Percentiles rank a stretch among this genome's conserved stretches.
Evolutionary conservation across 805 yeast species (phyloP).

Genomic region (Jamesozyma lodderae): DNA sequence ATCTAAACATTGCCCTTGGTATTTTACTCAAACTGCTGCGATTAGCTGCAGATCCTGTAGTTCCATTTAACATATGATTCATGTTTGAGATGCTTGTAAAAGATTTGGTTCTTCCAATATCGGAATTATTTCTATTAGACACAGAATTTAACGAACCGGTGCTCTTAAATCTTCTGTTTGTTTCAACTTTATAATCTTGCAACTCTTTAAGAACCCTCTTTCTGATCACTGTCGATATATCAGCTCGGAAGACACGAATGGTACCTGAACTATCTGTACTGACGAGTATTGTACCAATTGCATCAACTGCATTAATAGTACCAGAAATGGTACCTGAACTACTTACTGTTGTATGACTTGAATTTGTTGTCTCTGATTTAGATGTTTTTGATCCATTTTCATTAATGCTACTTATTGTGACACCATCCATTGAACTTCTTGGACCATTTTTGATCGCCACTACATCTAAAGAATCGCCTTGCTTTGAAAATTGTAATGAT

Average conservation of each 20-base stretch:
- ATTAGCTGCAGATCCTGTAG: background rate
- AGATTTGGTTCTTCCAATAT: conserved; percentile 5
- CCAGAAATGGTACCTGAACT: background rate
- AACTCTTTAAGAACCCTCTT: conserved; percentile 26
- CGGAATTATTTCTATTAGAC: background rate
- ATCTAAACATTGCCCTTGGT: background rate
- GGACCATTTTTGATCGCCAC: background rate
- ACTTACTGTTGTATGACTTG: background rate
- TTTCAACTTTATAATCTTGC: conserved; percentile 7
- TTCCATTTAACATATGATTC: background rate
- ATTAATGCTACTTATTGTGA: background rate
- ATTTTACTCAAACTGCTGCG: background rate
- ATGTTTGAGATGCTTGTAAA: conserved; percentile 1
- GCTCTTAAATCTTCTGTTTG: background rate
- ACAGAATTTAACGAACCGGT: conserved; percentile 4
- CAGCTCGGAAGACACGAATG: conserved; percentile 74
- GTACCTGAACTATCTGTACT: conserved; percentile 68
- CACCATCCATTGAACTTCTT: background rate
- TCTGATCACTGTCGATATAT: conserved; percentile 47
- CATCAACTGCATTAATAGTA: conserved; percentile 21
- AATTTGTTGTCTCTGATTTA: background rate
- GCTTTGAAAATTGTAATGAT: conserved; percentile 24
- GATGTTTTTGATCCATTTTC: background rate
- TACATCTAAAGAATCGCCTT: conserved; percentile 4
- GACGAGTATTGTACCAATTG: conserved; percentile 47